phyloP scores from a whole-genome alignment of 2,329 filamentous ascomycete species.

The Paraconiothyrium brasiliense region DNA sequence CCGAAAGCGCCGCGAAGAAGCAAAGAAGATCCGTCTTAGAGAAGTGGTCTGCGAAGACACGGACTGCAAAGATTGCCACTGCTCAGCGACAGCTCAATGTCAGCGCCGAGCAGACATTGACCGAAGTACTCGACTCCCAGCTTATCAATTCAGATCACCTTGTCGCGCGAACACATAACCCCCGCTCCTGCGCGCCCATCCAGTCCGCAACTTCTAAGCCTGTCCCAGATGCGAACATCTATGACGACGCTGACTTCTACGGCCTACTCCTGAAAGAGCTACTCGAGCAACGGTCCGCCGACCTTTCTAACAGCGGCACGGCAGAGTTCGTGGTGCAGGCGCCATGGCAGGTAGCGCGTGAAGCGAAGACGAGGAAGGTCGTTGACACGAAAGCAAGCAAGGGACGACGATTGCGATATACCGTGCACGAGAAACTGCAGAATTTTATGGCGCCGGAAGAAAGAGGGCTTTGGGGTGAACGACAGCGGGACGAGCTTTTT shows the following conservation, averaged over 20 bases:
- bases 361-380: conserved; percentile 83
- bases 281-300: conserved; percentile 84
- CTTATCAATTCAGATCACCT: conserved; percentile 72
- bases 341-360: conserved; percentile 72
- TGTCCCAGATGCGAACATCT: conserved; percentile 63
- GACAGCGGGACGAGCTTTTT: conserved; percentile 74
- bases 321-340: conserved; percentile 60
- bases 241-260: conserved; percentile 96
- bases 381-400: conserved; percentile 96
- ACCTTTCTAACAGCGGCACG: conserved; percentile 55
- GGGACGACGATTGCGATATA: conserved; percentile 91
- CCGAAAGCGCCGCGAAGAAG: conserved; percentile 68
- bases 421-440: conserved; percentile 94
- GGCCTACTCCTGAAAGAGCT: conserved; percentile 91
- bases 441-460: conserved; percentile 98
- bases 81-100: conserved; percentile 68
- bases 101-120: conserved; percentile 68
- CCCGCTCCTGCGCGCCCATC: conserved; percentile 78
- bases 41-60: conserved; percentile 88
- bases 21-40: conserved; percentile 79
- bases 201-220: conserved; percentile 61
- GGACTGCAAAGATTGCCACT: conserved; percentile 64
- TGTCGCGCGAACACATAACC: conserved; percentile 72
- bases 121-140: conserved; percentile 74
- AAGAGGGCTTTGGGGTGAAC: conserved; percentile 78